Conservation (phyloP, 768 basidiomycete species). For the Hebeloma cylindrosporum region DNA sequence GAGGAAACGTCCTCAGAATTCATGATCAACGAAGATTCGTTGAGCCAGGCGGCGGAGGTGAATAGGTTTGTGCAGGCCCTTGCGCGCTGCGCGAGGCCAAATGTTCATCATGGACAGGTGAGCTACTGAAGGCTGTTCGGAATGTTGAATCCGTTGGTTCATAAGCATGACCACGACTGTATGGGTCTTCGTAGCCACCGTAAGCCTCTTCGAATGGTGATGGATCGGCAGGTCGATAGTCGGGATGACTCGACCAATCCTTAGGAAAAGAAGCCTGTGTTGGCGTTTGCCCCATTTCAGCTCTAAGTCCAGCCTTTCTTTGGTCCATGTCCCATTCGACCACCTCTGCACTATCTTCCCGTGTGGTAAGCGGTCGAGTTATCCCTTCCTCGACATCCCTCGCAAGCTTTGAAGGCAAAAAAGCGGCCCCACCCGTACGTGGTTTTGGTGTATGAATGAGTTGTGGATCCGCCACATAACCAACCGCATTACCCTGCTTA, state of each 20-base stretch:
- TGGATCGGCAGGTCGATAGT: too few relatives aligned
- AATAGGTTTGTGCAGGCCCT: slow-evolving; percentile 2
- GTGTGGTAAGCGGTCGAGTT: slow-evolving; percentile 3
- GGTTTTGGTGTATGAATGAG: slow-evolving; percentile 53
- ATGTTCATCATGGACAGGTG: slow-evolving; percentile 14
- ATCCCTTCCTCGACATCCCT: slow-evolving; percentile 18
- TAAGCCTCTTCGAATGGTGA: slow-evolving; percentile 19
- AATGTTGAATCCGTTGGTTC: slow-evolving; percentile 24
- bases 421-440: slow-evolving; percentile 17
- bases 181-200: slow-evolving; percentile 7
- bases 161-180: slow-evolving; percentile 20
- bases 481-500: slow-evolving; percentile 46
- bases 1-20: too few relatives aligned
- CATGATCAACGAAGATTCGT: slow-evolving; percentile 12
- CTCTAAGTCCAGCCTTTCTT: slow-evolving; percentile 4
- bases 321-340: slow-evolving; percentile 30
- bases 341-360: slow-evolving; percentile 31
- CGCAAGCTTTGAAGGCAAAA: slow-evolving; percentile 8
- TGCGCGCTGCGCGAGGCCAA: background rate
- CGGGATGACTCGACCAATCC: too few relatives aligned
- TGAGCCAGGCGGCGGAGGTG: slow-evolving; percentile 2
- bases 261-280: slow-evolving; percentile 20
- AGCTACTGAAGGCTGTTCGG: slow-evolving; percentile 23
- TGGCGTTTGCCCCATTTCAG: slow-evolving; percentile 17
- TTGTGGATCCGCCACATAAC: slow-evolving; percentile 43